Base-by-base conservation (phyloP, 164 flowering plant genomes). In the Aristolochia californica region DNA sequence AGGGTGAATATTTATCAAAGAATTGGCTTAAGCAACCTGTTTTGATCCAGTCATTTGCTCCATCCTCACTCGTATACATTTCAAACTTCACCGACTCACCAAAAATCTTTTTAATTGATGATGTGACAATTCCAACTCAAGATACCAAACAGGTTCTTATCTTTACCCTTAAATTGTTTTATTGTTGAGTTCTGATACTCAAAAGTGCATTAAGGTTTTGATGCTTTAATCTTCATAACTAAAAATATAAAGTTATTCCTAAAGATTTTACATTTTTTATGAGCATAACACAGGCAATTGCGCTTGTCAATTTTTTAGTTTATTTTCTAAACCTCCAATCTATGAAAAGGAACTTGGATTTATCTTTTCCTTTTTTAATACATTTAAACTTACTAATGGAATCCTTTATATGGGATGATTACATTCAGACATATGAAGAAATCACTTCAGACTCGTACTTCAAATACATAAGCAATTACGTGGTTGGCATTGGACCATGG, bases 11-110 rank as follows among this genome's bases (percentile, higher is more conserved):
- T 61, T 11, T 88, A 80, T 94, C 99, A 43, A 70, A 84, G 66
- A 74, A 83, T n/a, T 94, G 99, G 99, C 34, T 81, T 58, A 77
- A 81, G 22, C 93, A 88, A 67, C 99, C 97, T 7, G 78, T 68
- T 55, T 87, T 93, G 65, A 82, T 94, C 75, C 97, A 94, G 77
- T 94, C 97, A 20, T 94, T 94, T 69, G 99, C 99, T 49, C 96
- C 97, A 58, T 76, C 93, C 47, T 87, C 97, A 20, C 88, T 94
- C 45, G 64, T 83, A 30, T 78, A 94, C 59, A 52, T 74, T 56
- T 80, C 96, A 18, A 88, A 87, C 58, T 62, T 68, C 64, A 94
- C 96, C 22, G 85, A 94, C 69, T 72, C 72, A 22, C 97, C 97
- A 16, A 90, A 90, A 66, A 72, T 94, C 61, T 79, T 94, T 53